Percentiles rank a stretch among this genome's conserved stretches.
phyloP scores from a whole-genome alignment of 2,329 filamentous ascomycete species.

The Aspergillus brasiliensis region DNA sequence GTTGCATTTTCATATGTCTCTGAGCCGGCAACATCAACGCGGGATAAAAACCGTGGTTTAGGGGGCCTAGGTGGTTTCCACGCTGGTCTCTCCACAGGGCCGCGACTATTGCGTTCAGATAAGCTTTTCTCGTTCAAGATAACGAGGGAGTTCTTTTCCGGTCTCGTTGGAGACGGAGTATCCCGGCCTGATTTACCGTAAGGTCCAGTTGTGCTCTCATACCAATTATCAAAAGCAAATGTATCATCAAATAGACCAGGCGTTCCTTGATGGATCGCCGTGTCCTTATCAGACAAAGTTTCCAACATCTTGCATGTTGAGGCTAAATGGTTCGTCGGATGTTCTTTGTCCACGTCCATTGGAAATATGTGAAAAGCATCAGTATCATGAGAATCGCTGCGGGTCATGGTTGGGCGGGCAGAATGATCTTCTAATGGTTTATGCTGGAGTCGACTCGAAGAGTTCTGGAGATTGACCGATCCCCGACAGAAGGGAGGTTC shows the following conservation, averaged over 20 bases:
- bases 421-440: not conserved
- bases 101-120: not conserved
- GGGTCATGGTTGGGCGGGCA: not conserved
- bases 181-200: not conserved
- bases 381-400: not conserved
- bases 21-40: not conserved
- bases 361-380: slow-evolving; percentile 6
- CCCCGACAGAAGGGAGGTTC: not conserved
- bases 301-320: not conserved
- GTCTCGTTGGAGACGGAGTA: not conserved
- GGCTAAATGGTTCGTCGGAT: not conserved
- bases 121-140: not conserved
- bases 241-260: no score
- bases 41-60: slow-evolving; percentile 18
- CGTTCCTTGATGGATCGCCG: no score
- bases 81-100: not conserved
- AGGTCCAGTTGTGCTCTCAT: not conserved
- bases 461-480: not conserved
- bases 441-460: not conserved
- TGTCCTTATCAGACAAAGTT: not conserved
- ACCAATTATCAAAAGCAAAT: not conserved
- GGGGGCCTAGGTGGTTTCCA: slow-evolving; percentile 16
- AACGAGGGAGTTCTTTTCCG: not conserved
- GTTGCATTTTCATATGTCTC: not conserved
- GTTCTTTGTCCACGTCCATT: slow-evolving; percentile 4